Conservation (phyloP, 2,329 filamentous ascomycete genomes). For the Nothophoma quercina region DNA sequence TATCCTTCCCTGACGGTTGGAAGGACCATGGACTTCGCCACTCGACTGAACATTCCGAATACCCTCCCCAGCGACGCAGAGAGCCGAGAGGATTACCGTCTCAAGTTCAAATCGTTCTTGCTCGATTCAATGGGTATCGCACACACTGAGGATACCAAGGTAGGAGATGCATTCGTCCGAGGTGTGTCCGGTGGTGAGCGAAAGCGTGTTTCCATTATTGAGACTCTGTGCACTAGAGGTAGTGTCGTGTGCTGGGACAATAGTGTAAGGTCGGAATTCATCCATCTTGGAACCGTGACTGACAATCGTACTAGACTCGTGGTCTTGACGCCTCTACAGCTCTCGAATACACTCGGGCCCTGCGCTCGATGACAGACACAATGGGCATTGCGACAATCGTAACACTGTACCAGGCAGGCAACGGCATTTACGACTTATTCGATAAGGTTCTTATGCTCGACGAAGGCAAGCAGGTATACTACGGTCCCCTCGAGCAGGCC, state of each 20-base stretch:
- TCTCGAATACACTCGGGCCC: constrained; percentile 63
- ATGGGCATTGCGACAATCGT: constrained; percentile 60
- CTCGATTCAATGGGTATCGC: constrained; percentile 50
- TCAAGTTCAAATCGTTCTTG: constrained; percentile 61
- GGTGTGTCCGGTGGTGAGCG: constrained; percentile 74
- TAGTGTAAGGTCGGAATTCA: too few species aligned
- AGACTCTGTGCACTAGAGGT: constrained; percentile 65
- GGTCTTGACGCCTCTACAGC: constrained; percentile 50
- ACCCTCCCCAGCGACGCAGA: constrained; percentile 60
- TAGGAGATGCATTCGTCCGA: constrained; percentile 71
- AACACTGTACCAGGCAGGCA: constrained; percentile 62
- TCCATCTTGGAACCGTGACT: too few species aligned
- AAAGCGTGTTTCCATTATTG: constrained; percentile 74
- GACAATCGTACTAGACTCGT: constrained; percentile 49
- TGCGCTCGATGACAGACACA: constrained; percentile 60
- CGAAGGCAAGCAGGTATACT: constrained; percentile 79
- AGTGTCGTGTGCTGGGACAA: constrained; percentile 63
- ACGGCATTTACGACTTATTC: constrained; percentile 66
- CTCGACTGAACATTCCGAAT: constrained; percentile 64
- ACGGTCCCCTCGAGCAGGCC: constrained; percentile 67
- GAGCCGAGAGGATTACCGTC: constrained; percentile 56
- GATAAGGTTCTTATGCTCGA: constrained; percentile 78
- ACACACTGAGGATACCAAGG: constrained; percentile 70
- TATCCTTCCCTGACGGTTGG: constrained; percentile 61
- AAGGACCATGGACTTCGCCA: constrained; percentile 63